Conservation (phyloP, 306 rosid genomes). For the Vachellia pachyceras region DNA sequence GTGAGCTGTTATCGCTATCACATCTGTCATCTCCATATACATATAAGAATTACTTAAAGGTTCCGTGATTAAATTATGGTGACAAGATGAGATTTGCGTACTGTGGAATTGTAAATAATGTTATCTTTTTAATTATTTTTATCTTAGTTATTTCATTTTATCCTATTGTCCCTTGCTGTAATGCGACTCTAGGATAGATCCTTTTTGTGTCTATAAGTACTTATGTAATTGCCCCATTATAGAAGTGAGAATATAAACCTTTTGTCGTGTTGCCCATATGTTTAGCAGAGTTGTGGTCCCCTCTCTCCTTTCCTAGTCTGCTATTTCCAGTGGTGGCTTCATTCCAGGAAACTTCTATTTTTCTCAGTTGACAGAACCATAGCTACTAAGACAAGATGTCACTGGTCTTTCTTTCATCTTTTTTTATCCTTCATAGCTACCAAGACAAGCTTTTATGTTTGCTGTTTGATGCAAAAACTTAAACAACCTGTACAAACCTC, state of each 20-base stretch:
- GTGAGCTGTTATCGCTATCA: not conserved
- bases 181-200: not conserved
- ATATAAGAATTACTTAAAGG: not conserved
- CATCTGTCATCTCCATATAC: not conserved
- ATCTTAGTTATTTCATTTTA: not conserved
- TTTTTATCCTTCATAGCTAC: too few relatives aligned
- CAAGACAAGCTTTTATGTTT: too few relatives aligned
- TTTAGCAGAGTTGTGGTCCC: not conserved
- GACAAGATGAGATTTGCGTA: not conserved
- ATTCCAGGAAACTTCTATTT: not conserved
- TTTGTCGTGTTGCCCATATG: not conserved
- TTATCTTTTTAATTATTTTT: too few relatives aligned
- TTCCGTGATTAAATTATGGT: slow-evolving; percentile 15
- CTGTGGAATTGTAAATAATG: not conserved
- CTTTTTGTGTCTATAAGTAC: not conserved
- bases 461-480: not conserved
- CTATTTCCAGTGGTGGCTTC: not conserved
- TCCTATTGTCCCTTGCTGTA: not conserved
- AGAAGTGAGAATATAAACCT: not conserved
- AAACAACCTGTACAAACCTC: not conserved
- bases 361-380: not conserved
- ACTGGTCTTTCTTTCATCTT: not conserved
- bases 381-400: not conserved
- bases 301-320: not conserved
- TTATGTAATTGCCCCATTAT: not conserved